Evolutionary conservation across 768 basidiomycete species (phyloP).

Genomic region (Suillus clintonianus): DNA sequence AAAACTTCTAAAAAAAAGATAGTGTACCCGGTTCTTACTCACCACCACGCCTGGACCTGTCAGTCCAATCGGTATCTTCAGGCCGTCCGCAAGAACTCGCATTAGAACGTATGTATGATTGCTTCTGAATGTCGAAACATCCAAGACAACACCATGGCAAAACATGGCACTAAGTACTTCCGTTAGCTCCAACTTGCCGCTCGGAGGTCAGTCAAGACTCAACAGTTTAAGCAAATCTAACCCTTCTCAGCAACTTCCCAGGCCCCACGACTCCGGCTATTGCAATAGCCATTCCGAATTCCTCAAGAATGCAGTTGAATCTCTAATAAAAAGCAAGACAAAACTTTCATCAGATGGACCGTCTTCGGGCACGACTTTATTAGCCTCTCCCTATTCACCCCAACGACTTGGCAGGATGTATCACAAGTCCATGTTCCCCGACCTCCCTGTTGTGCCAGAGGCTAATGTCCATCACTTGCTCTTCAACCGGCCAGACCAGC

Average conservation of each 20-base stretch:
- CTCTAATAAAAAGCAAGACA: background rate
- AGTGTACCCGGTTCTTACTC: background rate
- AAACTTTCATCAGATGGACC: background rate
- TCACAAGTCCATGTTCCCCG: slow-evolving; percentile 58
- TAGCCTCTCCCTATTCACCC: background rate
- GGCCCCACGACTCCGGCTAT: slow-evolving; percentile 6
- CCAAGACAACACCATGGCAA: background rate
- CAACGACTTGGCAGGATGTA: slow-evolving; percentile 40
- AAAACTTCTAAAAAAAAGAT: background rate
- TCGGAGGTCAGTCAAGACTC: background rate
- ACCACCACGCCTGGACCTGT: background rate
- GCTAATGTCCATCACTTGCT: slow-evolving; percentile 57
- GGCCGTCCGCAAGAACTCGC: background rate
- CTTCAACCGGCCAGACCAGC: slow-evolving; percentile 56
- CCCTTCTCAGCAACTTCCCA: background rate
- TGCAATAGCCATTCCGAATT: background rate
- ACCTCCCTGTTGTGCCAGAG: slow-evolving; percentile 48
- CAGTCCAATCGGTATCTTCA: background rate
- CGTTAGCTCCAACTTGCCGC: background rate
- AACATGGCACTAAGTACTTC: background rate
- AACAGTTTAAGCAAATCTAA: background rate
- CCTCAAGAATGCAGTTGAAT: background rate
- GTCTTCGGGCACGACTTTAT: background rate
- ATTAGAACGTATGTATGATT: background rate
- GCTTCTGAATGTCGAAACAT: background rate